These are phyloP conservation scores for Flaveria linearis DNA, from an alignment of 129 eudicot species.

Conservation along the genomic window DNA sequence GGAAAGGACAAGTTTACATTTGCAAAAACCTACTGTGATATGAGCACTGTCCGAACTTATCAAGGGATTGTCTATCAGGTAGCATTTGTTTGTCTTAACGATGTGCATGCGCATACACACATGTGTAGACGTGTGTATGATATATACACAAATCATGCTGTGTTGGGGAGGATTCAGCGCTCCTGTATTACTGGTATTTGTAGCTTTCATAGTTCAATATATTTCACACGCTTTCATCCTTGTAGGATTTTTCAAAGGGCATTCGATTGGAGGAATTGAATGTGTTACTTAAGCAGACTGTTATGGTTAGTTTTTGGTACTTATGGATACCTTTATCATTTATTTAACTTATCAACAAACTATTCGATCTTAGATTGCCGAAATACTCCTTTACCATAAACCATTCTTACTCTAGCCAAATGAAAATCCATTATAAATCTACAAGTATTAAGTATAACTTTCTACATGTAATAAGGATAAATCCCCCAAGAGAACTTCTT, in stretches of 20 bases:
- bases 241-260: conserved; percentile 91
- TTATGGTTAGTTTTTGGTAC: conserved; percentile 60
- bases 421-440: background rate
- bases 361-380: conserved; percentile 13
- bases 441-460: background rate
- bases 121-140: background rate
- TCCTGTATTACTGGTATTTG: conserved; percentile 12
- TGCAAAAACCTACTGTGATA: conserved; percentile 81
- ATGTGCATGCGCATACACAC: background rate
- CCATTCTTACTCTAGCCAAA: background rate
- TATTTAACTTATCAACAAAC: conserved; percentile 8
- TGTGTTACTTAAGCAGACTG: conserved; percentile 83
- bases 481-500: conserved; percentile 1
- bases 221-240: conserved; percentile 5
- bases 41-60: conserved; percentile 42
- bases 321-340: conserved; percentile 11
- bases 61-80: conserved; percentile 81
- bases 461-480: background rate
- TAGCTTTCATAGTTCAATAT: background rate
- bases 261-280: conserved; percentile 84
- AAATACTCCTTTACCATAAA: background rate
- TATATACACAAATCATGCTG: conserved; percentile 9
- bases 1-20: conserved; percentile 79
- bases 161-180: background rate
- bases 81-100: conserved; percentile 20